Base-by-base conservation (phyloP, 2,329 filamentous ascomycete genomes). In the Fusarium virguliforme region DNA sequence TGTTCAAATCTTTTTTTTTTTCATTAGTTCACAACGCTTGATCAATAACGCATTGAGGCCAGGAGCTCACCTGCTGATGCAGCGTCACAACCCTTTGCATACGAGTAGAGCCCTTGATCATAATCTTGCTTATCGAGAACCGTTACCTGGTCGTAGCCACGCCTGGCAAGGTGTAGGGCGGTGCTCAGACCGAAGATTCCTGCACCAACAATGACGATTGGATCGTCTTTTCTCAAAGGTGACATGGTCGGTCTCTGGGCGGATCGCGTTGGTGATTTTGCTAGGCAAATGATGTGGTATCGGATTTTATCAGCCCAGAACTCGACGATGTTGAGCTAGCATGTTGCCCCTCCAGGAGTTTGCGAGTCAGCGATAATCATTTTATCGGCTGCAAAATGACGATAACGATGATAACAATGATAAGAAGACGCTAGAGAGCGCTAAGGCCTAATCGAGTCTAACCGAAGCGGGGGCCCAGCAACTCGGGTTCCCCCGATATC, bases 111-210 rank as follows among this genome's bases (percentile, higher is more conserved):
- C 2, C 75, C 75, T 28, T 79, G 59, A 12, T 83, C 79, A 37
- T 85, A 83, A 5, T 82, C 40, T 66, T 87, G 82, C 65, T 79
- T 80, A 70, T 88, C 85, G 34, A 87, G 80, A 13, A 87, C 80
- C 3, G 80, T 85, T n/a, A 87, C 78, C 62, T 84, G 77, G 3
- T 18, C 77, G 70, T 86, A 88, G 3, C 85, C 85, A 12, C 82
- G 72, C 22, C 65, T 66, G 6, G 74, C 68, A n/a, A 79, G 74
- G 58, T 79, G 77, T 9, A 75, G 68, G 1, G 77, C 80, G 5
- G 81, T 81, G 13, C 79, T 78, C 4, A 80, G 76, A 3, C 81
- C 80, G 7, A 81, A 80, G 53, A 73, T 67, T 60, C 66, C 66
- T 18, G 62, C 65, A 8, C 66, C 66, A 4, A 72, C 64, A 12